phyloP scores from a whole-genome alignment of 2,329 filamentous ascomycete genomes.

The Pseudogymnoascus sp. region DNA sequence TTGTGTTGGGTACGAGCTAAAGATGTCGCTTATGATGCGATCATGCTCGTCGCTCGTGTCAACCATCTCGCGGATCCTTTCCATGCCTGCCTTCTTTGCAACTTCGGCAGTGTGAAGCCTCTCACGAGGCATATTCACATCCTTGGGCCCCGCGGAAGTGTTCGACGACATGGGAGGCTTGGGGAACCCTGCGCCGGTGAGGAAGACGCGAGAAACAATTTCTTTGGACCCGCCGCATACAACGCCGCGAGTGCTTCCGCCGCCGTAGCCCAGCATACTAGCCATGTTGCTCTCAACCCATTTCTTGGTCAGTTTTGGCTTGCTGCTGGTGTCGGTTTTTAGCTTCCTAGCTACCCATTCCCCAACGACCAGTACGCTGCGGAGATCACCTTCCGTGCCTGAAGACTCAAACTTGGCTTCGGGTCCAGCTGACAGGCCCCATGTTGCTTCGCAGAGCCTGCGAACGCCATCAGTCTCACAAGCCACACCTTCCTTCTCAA shows the following conservation, averaged over 20 bases:
- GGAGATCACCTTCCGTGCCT: constrained; percentile 63
- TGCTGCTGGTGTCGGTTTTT: constrained; percentile 31
- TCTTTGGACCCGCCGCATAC: constrained; percentile 66
- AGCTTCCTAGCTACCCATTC: constrained; percentile 78
- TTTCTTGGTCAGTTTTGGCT: constrained; percentile 53
- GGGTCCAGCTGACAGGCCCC: constrained; percentile 67
- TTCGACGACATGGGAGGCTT: constrained; percentile 22
- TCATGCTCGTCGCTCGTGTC: constrained; percentile 73
- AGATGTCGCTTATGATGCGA: constrained; percentile 73
- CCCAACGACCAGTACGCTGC: constrained; percentile 76
- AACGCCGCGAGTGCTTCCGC: constrained; percentile 61
- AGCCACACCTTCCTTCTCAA: constrained; percentile 79
- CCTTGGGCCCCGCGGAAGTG: constrained; percentile 17
- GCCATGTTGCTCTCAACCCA: constrained; percentile 71
- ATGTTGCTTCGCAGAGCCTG: constrained; percentile 72
- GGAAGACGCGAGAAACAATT: constrained; percentile 69
- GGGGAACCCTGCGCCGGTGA: constrained; percentile 65
- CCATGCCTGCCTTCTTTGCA: constrained; percentile 63
- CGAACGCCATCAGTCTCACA: constrained; percentile 86
- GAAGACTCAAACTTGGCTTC: constrained; percentile 62
- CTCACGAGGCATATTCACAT: constrained; percentile 35
- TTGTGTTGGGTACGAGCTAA: constrained; percentile 75
- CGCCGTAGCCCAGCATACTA: constrained; percentile 59
- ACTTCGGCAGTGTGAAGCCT: constrained; percentile 65
- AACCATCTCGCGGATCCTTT: constrained; percentile 65